Evolutionary conservation across 352 stramenopile species (phyloP), one percentile per base, ranked within the genome.

Genomic region (Pythium dissimile): DNA sequence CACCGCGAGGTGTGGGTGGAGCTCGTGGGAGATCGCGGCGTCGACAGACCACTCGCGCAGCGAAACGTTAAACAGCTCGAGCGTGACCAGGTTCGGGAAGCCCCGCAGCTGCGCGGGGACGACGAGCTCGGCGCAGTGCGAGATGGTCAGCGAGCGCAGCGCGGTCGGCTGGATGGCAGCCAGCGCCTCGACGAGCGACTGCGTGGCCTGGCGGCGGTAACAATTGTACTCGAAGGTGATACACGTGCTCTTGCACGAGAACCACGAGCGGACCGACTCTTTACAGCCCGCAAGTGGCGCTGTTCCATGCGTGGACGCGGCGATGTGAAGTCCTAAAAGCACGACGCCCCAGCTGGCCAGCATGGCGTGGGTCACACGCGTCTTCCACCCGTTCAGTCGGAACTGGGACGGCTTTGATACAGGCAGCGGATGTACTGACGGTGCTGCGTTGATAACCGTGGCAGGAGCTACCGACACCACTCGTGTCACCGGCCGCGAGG

Each of bases 31-130:
- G 37, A 75, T 46, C 0, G 58, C 21, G 1, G 63, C 54, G 1
- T 48, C 13, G 2, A 11, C 10, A 9, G 45, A 27, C 67, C 63
- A 75, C 26, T 69, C 52, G 18, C 26, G 10, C n/a, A 74, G 56
- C 5, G 67, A 67, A 26, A 56, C 48, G 55, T 71, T 69, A 44
- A 64, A 66, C 12, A 71, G 24, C 26, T 65, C 48, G 4, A 71
- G 12, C 32, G 35, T 42, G 13, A 63, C n/a, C 5, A 73, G 35
- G 9, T 53, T 62, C 6, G 21, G 27, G 32, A 66, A 71, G 10
- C 34, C 8, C 11, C 39, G 28, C 9, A 71, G 16, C 18, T 44
- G 32, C 4, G 42, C 9, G 2, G 66, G 62, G 1, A 74, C 43
- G 9, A 51, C 43, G 0, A 73, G 42, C 5, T 54, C 42, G 20